Conservation (phyloP, 768 basidiomycete genomes). For the Crepidotus variabilis region DNA sequence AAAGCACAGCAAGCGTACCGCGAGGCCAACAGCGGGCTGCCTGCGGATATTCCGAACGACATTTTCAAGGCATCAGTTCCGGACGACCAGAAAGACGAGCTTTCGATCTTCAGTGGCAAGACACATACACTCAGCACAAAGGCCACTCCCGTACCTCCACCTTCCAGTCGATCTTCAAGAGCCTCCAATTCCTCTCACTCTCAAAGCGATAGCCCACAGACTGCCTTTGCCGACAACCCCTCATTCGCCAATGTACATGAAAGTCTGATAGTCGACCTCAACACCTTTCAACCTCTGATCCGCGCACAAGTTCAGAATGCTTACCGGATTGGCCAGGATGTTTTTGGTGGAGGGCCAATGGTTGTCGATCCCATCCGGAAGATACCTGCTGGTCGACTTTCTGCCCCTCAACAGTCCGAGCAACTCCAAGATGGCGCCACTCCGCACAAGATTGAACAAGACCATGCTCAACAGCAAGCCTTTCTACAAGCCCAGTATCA, state of each 20-base stretch:
- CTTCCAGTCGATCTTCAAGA: conserved; percentile 6
- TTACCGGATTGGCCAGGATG: conserved; percentile 33
- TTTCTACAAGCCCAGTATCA: conserved; percentile 22
- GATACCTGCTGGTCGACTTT: conserved; percentile 2
- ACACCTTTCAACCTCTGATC: conserved; percentile 53
- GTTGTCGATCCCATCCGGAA: conserved; percentile 16
- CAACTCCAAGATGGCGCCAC: not conserved
- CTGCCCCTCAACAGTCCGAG: conserved; percentile 4
- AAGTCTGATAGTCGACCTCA: conserved; percentile 50
- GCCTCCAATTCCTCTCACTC: conserved; percentile 16
- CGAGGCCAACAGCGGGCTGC: conserved; percentile 43
- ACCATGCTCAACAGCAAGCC: conserved; percentile 15
- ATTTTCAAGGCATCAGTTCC: conserved; percentile 52
- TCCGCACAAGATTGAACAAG: conserved; percentile 10
- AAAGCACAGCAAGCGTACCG: conserved; percentile 57
- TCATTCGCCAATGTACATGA: conserved; percentile 52
- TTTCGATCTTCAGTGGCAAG: conserved; percentile 75
- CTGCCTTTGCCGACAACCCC: conserved; percentile 29
- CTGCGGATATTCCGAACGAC: conserved; percentile 44
- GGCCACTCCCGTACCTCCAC: conserved; percentile 16
- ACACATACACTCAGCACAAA: conserved; percentile 61
- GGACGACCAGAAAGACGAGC: conserved; percentile 56
- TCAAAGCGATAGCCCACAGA: conserved; percentile 28
- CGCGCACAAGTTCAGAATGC: conserved; percentile 46
- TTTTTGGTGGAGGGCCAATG: conserved; percentile 28